Conservation (phyloP, 179 eudicot genomes). For the Beta corolliflora region DNA sequence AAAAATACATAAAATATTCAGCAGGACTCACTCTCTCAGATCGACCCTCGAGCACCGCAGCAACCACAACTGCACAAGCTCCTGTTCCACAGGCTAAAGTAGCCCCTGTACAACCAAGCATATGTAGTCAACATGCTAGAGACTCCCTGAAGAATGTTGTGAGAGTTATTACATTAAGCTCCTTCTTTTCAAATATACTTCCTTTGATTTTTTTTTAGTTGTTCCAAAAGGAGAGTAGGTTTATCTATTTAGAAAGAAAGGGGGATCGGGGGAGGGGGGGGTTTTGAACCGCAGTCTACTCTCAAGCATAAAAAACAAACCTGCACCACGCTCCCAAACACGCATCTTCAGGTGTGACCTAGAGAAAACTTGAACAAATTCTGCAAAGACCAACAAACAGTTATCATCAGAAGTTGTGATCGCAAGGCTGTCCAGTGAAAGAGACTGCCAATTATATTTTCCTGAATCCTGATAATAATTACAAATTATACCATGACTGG, state of each 20-base stretch:
- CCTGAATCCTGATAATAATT: background rate
- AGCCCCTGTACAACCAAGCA: conserved; percentile 57
- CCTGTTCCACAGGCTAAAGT: conserved; percentile 99
- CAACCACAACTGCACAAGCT: conserved; percentile 97
- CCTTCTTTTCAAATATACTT: background rate
- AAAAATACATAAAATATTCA: background rate
- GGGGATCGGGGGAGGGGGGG: too few relatives aligned
- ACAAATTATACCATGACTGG: background rate
- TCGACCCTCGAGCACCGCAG: conserved; percentile 94
- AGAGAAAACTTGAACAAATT: conserved; percentile 94
- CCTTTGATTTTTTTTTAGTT: too few relatives aligned
- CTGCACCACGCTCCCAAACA: conserved; percentile 99
- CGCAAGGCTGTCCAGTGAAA: background rate
- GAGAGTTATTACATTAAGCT: background rate
- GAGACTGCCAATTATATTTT: background rate
- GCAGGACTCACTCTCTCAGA: conserved; percentile 70
- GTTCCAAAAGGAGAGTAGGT: too few relatives aligned
- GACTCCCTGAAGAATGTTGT: background rate
- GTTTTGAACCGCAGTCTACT: background rate
- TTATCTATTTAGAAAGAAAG: too few relatives aligned
- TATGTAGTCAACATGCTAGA: background rate
- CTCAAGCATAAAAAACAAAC: conserved; percentile 33
- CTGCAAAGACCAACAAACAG: conserved; percentile 50
- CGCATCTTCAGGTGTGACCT: conserved; percentile 96
- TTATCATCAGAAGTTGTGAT: background rate